phyloP scores from a whole-genome alignment of 1,284 basidiomycete genomes.

The Leccinum griseonigrum region DNA sequence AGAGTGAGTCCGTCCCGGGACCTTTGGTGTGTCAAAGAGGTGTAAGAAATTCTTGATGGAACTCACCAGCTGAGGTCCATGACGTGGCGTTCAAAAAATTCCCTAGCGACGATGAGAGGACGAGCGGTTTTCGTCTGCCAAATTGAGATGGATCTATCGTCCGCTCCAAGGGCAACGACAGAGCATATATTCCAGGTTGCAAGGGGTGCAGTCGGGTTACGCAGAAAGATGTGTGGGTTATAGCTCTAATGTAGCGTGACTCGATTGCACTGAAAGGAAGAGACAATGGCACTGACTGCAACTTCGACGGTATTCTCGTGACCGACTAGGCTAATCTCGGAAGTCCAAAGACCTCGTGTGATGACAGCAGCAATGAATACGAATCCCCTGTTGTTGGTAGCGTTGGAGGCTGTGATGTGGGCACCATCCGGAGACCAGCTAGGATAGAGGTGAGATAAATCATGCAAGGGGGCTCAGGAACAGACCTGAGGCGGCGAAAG shows the following conservation, averaged over 20 bases:
- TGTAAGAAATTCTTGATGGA: not conserved
- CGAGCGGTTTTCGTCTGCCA: slow-evolving; percentile 92
- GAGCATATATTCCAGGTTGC: slow-evolving; percentile 77
- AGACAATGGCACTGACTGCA: slow-evolving; percentile 54
- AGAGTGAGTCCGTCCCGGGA: slow-evolving; percentile 89
- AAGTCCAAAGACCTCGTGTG: slow-evolving; percentile 82
- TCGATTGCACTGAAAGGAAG: slow-evolving; percentile 11
- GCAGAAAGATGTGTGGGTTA: slow-evolving; percentile 89
- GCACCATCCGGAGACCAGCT: slow-evolving; percentile 99
- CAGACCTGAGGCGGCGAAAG: slow-evolving; percentile 85
- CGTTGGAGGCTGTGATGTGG: slow-evolving; percentile 95
- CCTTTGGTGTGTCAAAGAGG: slow-evolving; percentile 44
- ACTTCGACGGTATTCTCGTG: slow-evolving; percentile 99
- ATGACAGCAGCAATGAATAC: slow-evolving; percentile 98
- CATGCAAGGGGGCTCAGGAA: slow-evolving; percentile 3
- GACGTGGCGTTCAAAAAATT: slow-evolving; percentile 92
- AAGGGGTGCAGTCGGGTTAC: slow-evolving; percentile 62
- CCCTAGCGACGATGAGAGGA: slow-evolving; percentile 89
- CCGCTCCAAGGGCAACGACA: slow-evolving; percentile 88
- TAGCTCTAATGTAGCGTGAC: slow-evolving; percentile 59
- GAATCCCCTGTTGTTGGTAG: slow-evolving; percentile 92
- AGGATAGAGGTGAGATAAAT: slow-evolving; percentile 1
- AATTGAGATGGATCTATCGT: slow-evolving; percentile 85
- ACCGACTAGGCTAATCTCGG: slow-evolving; percentile 91
- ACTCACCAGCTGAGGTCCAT: slow-evolving; percentile 93